A percentile compares a stretch with the other conserved stretches of the same genome.
Conservation (phyloP, 2,329 filamentous ascomycete species). For the Helicocarpus griseus region DNA sequence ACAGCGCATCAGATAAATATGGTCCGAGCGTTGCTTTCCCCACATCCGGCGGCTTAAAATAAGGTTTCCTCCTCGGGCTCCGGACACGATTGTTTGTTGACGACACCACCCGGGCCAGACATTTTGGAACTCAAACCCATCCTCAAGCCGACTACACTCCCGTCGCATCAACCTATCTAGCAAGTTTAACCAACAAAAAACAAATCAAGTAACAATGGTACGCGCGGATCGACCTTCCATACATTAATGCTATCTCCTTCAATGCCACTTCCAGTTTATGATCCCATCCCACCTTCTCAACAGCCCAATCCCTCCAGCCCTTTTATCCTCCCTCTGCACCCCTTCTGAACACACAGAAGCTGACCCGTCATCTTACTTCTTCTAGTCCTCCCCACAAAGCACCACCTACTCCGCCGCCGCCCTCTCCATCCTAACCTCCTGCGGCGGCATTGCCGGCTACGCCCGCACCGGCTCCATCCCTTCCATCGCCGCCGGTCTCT, state of each 20-base stretch:
- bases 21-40: neutral
- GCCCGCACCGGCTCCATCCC: slow-evolving; percentile 75
- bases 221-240: neutral
- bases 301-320: neutral
- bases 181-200: neutral
- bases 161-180: too few species aligned
- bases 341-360: neutral
- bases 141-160: too few species aligned
- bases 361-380: neutral
- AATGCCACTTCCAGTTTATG: neutral
- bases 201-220: neutral
- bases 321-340: neutral
- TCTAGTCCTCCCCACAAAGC: slow-evolving; percentile 13
- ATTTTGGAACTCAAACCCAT: neutral
- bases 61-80: neutral
- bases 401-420: slow-evolving; percentile 57
- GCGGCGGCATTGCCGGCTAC: slow-evolving; percentile 82
- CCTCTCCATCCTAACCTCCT: slow-evolving; percentile 72
- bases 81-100: neutral
- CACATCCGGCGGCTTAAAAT: neutral
- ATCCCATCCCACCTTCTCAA: neutral
- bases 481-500: slow-evolving; percentile 73
- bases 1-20: too few species aligned
- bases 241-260: neutral
- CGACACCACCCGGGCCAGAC: neutral